A percentile compares a stretch with the other conserved stretches of the same genome.
Evolutionary conservation across 163 green algal species (phyloP).

Genomic region (Chlorella variabilis): DNA sequence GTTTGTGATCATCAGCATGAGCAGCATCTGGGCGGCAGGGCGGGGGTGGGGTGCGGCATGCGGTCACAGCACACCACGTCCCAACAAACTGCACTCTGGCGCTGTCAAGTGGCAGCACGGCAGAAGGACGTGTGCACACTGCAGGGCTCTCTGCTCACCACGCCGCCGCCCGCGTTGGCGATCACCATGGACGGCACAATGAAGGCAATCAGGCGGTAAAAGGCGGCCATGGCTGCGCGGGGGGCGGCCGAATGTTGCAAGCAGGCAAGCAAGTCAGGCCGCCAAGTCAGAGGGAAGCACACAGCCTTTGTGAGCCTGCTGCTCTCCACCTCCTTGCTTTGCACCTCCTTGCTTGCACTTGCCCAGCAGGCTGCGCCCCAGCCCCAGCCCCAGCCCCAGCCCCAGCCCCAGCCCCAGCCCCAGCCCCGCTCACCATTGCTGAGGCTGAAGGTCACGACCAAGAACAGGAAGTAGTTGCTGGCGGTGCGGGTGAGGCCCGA

Average conservation of each 20-base stretch:
- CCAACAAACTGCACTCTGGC: too few species aligned
- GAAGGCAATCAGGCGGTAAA: constrained; percentile 61
- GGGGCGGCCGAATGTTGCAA: too few species aligned
- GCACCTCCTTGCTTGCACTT: too few species aligned
- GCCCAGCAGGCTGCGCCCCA: too few species aligned
- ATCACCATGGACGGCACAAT: constrained; percentile 45
- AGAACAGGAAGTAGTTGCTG: constrained; percentile 27
- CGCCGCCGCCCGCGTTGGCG: constrained; percentile 23
- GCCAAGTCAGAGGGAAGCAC: too few species aligned
- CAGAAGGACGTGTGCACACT: too few species aligned
- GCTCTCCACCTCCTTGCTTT: too few species aligned
- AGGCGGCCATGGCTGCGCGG: constrained; percentile 45
- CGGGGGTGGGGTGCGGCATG: neutral
- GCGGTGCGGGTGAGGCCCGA: constrained; percentile 38
- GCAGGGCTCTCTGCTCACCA: constrained; percentile 6
- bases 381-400: too few species aligned
- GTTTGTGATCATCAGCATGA: constrained; percentile 48
- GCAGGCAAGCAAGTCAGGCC: too few species aligned
- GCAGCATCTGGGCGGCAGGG: constrained; percentile 10
- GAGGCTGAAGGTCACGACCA: constrained; percentile 25
- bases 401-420: too few species aligned
- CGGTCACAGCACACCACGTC: neutral
- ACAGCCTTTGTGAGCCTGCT: neutral
- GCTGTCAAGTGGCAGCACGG: too few species aligned
- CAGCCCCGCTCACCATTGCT: constrained; percentile 31